Base-by-base conservation (phyloP, 2,329 filamentous ascomycete genomes). In the Alternaria triticina region DNA sequence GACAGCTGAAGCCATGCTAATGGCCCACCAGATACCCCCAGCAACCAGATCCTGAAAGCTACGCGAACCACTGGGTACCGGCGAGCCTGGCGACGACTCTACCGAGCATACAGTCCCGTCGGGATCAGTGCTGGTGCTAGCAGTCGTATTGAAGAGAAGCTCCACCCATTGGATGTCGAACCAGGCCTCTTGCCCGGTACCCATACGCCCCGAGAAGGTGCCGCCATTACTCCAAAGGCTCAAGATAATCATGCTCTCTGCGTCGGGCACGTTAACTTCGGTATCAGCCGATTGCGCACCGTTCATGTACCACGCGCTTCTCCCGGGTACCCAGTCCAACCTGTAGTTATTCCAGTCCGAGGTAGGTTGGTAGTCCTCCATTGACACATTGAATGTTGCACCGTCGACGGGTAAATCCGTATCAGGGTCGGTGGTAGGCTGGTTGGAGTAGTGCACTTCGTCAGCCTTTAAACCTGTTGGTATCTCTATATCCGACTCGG, bases 221-320 rank as follows among this genome's bases (percentile, higher is more conserved):
- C 64, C 58, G 7, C 62, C 62, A 22, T 64, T 62, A 12, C 67
- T 69, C 67, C 62, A 68, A 27, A 68, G 57, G 28, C 64, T 62
- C 7, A 68, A 4, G 2, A 59, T 61, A 15, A 68, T 52, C 23
- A 36, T 58, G 36, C 67, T 69, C 12, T 66, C 58, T 12, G 49
- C 30, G 9, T 51, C 45, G 0, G 59, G 59, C 5, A 69, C 62
- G 11, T 67, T 63, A 5, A 67, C 51, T 17, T 50, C 47, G 1
- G 63, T 66, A 2, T 51, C 17, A 1, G 57, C 62, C 0, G 57
- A 45, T 22, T 65, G 46, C 11, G 28, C 22, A 1, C 61, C 62
- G 12, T 69, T 60, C 13, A 69, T n/a, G n/a, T 66, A 67, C 58
- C 64, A 69, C 2, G 49, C 67, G 22, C 59, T 69, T 6, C n/a